A percentile compares a stretch with the other conserved stretches of the same genome.
Evolutionary conservation across 441 rosid genomes (phyloP).

Genomic region (Erodium trifolium): DNA sequence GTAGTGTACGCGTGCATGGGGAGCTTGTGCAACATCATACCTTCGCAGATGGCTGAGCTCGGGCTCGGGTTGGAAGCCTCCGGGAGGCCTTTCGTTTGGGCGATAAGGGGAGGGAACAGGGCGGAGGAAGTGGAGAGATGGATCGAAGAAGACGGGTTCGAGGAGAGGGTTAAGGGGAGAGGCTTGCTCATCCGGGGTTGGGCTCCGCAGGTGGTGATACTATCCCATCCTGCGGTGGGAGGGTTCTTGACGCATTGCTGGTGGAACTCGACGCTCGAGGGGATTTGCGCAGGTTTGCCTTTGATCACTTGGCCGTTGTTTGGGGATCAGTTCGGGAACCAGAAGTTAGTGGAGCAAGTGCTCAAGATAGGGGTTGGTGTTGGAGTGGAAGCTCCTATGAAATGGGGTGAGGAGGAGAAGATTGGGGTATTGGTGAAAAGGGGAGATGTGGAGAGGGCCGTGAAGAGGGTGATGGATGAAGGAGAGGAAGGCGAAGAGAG

Average conservation of each 20-base stretch:
- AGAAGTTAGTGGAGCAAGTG: slow-evolving; percentile 25
- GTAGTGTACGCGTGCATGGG: slow-evolving; percentile 37
- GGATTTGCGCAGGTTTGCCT: slow-evolving; percentile 23
- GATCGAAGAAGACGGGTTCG: slow-evolving; percentile 27
- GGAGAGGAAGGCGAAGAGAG: slow-evolving; percentile 27
- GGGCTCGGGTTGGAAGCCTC: slow-evolving; percentile 34
- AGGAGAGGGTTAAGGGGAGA: slow-evolving; percentile 4
- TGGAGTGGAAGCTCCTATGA: slow-evolving; percentile 20
- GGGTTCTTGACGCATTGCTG: slow-evolving; percentile 21
- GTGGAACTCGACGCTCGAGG: slow-evolving; percentile 12
- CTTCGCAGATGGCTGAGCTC: slow-evolving; percentile 27
- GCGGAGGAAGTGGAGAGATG: slow-evolving; percentile 14
- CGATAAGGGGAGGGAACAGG: slow-evolving; percentile 12
- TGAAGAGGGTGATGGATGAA: slow-evolving; percentile 21
- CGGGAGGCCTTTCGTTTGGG: slow-evolving; percentile 45
- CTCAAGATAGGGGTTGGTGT: background rate
- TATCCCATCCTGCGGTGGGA: slow-evolving; percentile 40
- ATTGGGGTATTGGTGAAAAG: slow-evolving; percentile 25
- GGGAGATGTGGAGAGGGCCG: slow-evolving; percentile 26
- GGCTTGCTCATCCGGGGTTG: slow-evolving; percentile 46
- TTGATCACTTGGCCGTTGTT: slow-evolving; percentile 43
- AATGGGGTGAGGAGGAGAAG: slow-evolving; percentile 31
- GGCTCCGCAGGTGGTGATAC: slow-evolving; percentile 49
- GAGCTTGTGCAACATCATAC: slow-evolving; percentile 20
- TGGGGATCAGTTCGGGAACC: slow-evolving; percentile 36